A percentile compares a stretch with the other conserved stretches of the same genome.
These are phyloP conservation scores for Leccinum aurantiacum DNA, from an alignment of 768 basidiomycete genomes.

Conservation along the genomic window DNA sequence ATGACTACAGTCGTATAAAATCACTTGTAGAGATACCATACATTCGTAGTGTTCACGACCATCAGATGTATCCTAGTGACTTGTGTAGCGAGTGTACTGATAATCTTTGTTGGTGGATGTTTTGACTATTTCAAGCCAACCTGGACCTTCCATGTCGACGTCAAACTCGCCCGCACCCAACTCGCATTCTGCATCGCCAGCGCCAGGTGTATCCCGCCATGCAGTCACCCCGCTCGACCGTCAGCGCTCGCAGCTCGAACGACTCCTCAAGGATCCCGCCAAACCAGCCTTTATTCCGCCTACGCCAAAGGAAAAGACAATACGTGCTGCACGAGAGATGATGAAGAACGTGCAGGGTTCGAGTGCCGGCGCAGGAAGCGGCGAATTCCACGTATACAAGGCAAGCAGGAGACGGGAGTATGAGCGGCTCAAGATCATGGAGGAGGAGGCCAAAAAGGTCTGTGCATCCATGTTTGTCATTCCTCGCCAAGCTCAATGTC, in stretches of 20 bases:
- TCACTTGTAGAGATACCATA: background rate
- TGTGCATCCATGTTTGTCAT: conserved; percentile 17
- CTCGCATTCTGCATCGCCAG: conserved; percentile 34
- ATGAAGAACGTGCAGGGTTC: conserved; percentile 99
- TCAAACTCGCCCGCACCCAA: conserved; percentile 30
- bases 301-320: conserved; percentile 78
- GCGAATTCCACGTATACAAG: conserved; percentile 99
- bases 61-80: conserved; percentile 16
- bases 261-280: conserved; percentile 84
- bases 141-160: conserved; percentile 26
- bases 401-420: conserved; percentile 92
- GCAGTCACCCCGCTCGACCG: conserved; percentile 50
- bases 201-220: conserved; percentile 40
- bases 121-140: conserved; percentile 13
- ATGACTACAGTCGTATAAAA: conserved; percentile 28
- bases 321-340: conserved; percentile 87
- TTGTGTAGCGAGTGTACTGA: conserved; percentile 8
- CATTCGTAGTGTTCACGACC: background rate
- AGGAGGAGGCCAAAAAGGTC: conserved; percentile 78
- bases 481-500: background rate
- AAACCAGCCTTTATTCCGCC: conserved; percentile 79
- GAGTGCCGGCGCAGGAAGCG: conserved; percentile 94
- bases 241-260: conserved; percentile 73
- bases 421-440: conserved; percentile 88
- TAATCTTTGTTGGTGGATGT: conserved; percentile 22